phyloP scores from a whole-genome alignment of 768 basidiomycete species.

The Lentinula raphanica region DNA sequence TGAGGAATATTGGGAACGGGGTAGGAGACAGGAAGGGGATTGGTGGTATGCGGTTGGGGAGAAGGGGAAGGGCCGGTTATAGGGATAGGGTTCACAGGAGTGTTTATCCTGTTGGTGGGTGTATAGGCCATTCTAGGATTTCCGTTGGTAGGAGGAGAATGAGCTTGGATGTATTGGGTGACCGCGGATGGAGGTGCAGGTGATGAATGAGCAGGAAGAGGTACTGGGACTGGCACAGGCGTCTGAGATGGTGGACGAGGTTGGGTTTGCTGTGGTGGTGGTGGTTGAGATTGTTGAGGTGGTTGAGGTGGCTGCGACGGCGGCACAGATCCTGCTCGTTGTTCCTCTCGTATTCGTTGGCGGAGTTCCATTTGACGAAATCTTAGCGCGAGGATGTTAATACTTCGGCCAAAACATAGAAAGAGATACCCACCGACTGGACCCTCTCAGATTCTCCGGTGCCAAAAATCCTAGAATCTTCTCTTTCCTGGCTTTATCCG shows the following conservation, averaged over 20 bases:
- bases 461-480: constrained; percentile 82
- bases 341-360: constrained; percentile 12
- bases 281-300: constrained; percentile 19
- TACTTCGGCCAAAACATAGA: not conserved
- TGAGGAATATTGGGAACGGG: no score
- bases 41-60: constrained; percentile 34
- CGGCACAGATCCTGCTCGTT: not conserved
- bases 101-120: constrained; percentile 22
- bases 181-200: constrained; percentile 15
- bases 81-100: constrained; percentile 30
- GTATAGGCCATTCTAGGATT: constrained; percentile 24
- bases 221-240: not conserved
- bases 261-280: no score
- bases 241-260: constrained; percentile 23
- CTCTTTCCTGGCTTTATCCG: constrained; percentile 62
- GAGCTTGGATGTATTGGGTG: constrained; percentile 24
- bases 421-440: constrained; percentile 30
- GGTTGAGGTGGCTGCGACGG: no score
- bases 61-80: constrained; percentile 20
- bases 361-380: constrained; percentile 24
- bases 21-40: no score
- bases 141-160: constrained; percentile 25
- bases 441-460: constrained; percentile 29
- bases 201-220: constrained; percentile 1
- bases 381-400: not conserved